A percentile compares a stretch with the other conserved stretches of the same genome.
These are phyloP conservation scores for Triadica sebifera DNA, from an alignment of 345 rosid species.

Conservation along the genomic window DNA sequence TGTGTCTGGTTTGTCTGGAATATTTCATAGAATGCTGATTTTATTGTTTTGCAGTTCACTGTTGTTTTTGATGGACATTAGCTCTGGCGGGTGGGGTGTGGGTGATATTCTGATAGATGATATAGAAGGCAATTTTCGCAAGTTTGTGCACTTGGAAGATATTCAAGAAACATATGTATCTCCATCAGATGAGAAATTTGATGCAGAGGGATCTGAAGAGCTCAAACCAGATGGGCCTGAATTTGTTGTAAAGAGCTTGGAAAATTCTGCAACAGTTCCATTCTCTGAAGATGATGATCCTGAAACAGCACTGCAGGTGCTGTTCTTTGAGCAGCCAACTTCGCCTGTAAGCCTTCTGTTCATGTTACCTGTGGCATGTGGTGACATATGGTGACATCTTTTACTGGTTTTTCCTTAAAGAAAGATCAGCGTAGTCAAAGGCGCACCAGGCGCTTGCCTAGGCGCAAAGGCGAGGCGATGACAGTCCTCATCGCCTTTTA, in stretches of 20 bases:
- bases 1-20: too few relatives aligned
- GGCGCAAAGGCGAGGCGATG: too few relatives aligned
- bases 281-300: conserved; percentile 33
- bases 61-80: conserved; percentile 37
- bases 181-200: conserved; percentile 39
- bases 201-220: conserved; percentile 32
- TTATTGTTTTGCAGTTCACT: conserved; percentile 11
- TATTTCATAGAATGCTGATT: background rate
- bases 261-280: conserved; percentile 31
- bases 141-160: conserved; percentile 27
- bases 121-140: conserved; percentile 25
- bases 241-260: conserved; percentile 25
- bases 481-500: too few relatives aligned
- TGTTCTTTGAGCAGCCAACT: conserved; percentile 28
- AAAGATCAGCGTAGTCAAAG: too few relatives aligned
- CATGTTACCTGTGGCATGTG: background rate
- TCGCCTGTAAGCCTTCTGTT: conserved; percentile 38
- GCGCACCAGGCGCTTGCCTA: too few relatives aligned
- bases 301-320: conserved; percentile 31
- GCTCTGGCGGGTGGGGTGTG: conserved; percentile 16
- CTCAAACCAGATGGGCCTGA: conserved; percentile 19
- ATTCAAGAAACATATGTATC: conserved; percentile 26
- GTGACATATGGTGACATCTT: background rate
- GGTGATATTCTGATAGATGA: conserved; percentile 36
- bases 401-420: background rate